Evolutionary conservation across 306 rosid species (phyloP).

Genomic region (Canavalia gladiata): DNA sequence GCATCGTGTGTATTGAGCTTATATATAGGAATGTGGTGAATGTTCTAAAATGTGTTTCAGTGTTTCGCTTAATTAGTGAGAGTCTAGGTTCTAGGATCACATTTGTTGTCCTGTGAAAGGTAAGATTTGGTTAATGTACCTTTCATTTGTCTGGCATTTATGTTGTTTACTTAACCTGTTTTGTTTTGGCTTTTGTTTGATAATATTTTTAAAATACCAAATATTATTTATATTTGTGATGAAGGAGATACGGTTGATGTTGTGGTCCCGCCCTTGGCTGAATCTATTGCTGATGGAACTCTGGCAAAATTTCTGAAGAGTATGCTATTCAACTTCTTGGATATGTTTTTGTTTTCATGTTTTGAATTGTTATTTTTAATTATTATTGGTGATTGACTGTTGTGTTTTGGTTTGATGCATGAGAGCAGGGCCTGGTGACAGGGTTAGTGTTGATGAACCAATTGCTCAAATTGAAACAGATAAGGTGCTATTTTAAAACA

Average conservation of each 20-base stretch:
- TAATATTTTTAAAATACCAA: slow-evolving; percentile 36
- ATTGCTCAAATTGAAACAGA: slow-evolving; percentile 93
- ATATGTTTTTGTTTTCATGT: slow-evolving; percentile 8
- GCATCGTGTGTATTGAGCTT: slow-evolving; percentile 26
- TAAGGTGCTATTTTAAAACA: slow-evolving; percentile 60
- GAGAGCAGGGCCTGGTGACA: slow-evolving; percentile 76
- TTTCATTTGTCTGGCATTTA: slow-evolving; percentile 25
- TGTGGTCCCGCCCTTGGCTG: slow-evolving; percentile 84
- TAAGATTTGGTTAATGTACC: not conserved
- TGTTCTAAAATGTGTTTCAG: not conserved
- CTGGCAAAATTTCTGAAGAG: slow-evolving; percentile 83
- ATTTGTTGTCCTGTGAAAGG: slow-evolving; percentile 1
- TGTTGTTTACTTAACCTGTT: slow-evolving; percentile 3
- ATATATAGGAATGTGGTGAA: slow-evolving; percentile 17
- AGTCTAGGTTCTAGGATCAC: slow-evolving; percentile 25
- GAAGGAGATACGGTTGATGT: slow-evolving; percentile 77
- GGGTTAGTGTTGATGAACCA: slow-evolving; percentile 78
- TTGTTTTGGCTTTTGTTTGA: slow-evolving; percentile 22
- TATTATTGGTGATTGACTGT: slow-evolving; percentile 43
- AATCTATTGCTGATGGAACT: slow-evolving; percentile 83
- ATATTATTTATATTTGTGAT: slow-evolving; percentile 45
- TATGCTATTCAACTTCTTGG: slow-evolving; percentile 49
- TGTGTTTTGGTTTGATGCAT: slow-evolving; percentile 41
- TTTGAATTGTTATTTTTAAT: slow-evolving; percentile 18
- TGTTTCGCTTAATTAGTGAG: slow-evolving; percentile 30